Conservation (phyloP, 2,329 filamentous ascomycete genomes). For the Macrophomina phaseolina region DNA sequence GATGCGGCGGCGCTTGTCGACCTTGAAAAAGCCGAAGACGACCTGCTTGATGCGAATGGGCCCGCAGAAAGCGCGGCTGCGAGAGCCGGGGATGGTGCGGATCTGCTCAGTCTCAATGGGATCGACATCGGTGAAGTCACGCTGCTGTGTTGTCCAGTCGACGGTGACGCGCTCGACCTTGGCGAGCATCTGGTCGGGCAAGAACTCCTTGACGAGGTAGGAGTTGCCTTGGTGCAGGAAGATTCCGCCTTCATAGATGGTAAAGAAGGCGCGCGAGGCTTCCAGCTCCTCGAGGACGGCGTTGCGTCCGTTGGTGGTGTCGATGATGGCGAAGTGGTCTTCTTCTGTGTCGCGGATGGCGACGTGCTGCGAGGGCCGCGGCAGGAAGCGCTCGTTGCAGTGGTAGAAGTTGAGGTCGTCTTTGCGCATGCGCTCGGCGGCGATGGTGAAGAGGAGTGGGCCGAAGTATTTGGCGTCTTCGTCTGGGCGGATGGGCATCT, state of each 20-base stretch:
- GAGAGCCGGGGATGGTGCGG: constrained; percentile 68
- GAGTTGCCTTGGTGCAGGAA: constrained; percentile 95
- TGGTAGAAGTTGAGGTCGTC: constrained; percentile 87
- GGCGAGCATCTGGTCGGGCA: constrained; percentile 78
- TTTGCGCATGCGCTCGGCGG: constrained; percentile 72
- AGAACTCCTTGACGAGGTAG: constrained; percentile 90
- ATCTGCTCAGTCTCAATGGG: constrained; percentile 91
- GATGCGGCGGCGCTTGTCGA: constrained; percentile 84
- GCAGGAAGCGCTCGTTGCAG: constrained; percentile 85
- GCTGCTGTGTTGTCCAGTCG: constrained; percentile 92
- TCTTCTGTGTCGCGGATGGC: constrained; percentile 89
- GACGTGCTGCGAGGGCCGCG: constrained; percentile 80
- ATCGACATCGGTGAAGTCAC: constrained; percentile 93
- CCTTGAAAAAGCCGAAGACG: constrained; percentile 96
- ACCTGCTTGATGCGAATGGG: constrained; percentile 83
- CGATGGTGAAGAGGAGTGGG: constrained; percentile 71
- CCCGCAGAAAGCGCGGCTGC: constrained; percentile 81
- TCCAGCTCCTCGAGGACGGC: constrained; percentile 94
- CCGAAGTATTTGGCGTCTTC: constrained; percentile 83
- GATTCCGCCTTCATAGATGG: constrained; percentile 94
- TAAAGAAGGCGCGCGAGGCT: constrained; percentile 91
- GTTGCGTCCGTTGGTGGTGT: constrained; percentile 83
- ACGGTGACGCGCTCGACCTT: constrained; percentile 88
- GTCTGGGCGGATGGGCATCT: constrained; percentile 85
- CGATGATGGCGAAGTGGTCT: constrained; percentile 91